Percentiles rank a stretch among this genome's conserved stretches.
Conservation (phyloP, 2,329 filamentous ascomycete species). For the Claviceps paspali region DNA sequence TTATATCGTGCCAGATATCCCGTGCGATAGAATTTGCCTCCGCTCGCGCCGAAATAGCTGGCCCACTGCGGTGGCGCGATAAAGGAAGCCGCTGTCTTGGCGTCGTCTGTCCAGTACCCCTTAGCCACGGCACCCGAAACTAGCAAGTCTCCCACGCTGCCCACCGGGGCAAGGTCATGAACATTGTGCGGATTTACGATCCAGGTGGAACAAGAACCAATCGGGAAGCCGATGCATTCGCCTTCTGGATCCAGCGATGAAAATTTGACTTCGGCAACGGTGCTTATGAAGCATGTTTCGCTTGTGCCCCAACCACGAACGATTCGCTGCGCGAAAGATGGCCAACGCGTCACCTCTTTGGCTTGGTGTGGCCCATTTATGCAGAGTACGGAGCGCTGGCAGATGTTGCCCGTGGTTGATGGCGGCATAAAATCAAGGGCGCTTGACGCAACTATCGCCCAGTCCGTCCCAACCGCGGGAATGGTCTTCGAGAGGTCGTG, state of each 20-base stretch:
- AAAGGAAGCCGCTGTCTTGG: constrained; percentile 18
- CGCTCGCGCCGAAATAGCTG: not conserved
- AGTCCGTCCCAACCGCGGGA: not conserved
- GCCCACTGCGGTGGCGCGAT: constrained; percentile 10
- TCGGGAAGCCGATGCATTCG: not conserved
- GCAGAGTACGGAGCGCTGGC: not conserved
- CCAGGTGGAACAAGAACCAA: not conserved
- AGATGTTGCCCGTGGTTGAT: not conserved
- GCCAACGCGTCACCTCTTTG: not conserved
- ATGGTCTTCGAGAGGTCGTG: not conserved
- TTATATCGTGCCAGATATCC: constrained; percentile 1
- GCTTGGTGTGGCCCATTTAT: not conserved
- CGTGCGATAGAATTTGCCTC: not conserved
- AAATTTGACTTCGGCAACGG: not conserved
- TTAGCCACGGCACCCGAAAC: constrained; percentile 20
- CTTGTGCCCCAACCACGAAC: constrained; percentile 2
- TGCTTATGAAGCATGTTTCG: not conserved
- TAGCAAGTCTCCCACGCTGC: constrained; percentile 16
- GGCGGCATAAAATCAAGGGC: not conserved
- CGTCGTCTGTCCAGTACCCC: constrained; percentile 24
- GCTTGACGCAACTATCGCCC: not conserved
- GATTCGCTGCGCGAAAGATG: not conserved
- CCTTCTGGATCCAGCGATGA: not conserved
- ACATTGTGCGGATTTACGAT: constrained; percentile 2
- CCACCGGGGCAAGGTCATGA: constrained; percentile 13